phyloP scores from a whole-genome alignment of 805 yeast species.

The Ogataea pini region DNA sequence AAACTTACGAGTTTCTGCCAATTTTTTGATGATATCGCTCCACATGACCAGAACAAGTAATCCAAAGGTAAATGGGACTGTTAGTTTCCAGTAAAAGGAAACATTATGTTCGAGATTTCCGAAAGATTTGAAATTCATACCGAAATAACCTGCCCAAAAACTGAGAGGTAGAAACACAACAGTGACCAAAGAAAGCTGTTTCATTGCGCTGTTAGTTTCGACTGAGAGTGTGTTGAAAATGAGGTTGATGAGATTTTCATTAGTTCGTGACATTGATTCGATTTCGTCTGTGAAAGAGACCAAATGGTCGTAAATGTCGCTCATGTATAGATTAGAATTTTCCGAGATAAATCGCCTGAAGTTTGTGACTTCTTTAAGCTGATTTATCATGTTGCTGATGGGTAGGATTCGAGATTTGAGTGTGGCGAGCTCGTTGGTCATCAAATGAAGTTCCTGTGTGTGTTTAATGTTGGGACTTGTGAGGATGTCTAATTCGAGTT shows the following conservation, averaged over 20 bases:
- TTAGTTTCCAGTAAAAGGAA: slow-evolving; percentile 49
- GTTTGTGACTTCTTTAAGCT: slow-evolving; percentile 43
- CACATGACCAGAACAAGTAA: slow-evolving; percentile 40
- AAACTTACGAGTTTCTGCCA: slow-evolving; percentile 7
- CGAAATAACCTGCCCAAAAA: slow-evolving; percentile 63
- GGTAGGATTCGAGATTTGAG: slow-evolving; percentile 50
- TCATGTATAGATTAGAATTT: slow-evolving; percentile 47
- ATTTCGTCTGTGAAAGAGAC: slow-evolving; percentile 52
- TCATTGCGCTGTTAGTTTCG: slow-evolving; percentile 55
- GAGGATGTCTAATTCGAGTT: slow-evolving; percentile 52
- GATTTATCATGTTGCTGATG: slow-evolving; percentile 45
- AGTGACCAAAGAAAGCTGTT: slow-evolving; percentile 53
- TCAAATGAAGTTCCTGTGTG: slow-evolving; percentile 53
- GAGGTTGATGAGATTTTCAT: slow-evolving; percentile 50
- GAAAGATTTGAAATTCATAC: slow-evolving; percentile 52
- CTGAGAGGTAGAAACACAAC: slow-evolving; percentile 60
- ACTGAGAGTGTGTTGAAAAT: slow-evolving; percentile 60
- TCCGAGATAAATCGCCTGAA: slow-evolving; percentile 39
- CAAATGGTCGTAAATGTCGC: slow-evolving; percentile 60
- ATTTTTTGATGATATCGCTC: slow-evolving; percentile 20
- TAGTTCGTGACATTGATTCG: slow-evolving; percentile 52
- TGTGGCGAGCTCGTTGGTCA: slow-evolving; percentile 53
- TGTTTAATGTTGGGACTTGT: slow-evolving; percentile 50
- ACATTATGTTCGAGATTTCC: slow-evolving; percentile 41
- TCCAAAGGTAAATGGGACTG: slow-evolving; percentile 42